Evolutionary conservation across 768 basidiomycete species (phyloP).

Genomic region (Tulasnella sp.): DNA sequence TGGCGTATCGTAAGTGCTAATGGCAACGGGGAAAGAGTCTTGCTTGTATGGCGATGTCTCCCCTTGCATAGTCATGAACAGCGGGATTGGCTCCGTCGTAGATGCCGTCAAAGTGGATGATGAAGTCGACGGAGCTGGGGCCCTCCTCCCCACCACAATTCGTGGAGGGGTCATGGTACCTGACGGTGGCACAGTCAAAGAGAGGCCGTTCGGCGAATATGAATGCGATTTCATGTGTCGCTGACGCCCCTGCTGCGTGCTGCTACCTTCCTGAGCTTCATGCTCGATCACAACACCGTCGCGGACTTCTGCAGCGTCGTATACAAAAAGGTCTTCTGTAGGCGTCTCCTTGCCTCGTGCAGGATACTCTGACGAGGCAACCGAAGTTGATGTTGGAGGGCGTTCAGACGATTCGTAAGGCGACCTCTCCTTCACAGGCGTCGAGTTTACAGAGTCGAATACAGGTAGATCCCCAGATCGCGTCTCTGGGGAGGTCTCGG

Average conservation of each 20-base stretch:
- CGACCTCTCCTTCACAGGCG: constrained; percentile 8
- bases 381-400: neutral
- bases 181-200: too few species aligned
- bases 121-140: constrained; percentile 39
- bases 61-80: constrained; percentile 34
- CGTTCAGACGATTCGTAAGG: neutral
- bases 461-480: constrained; percentile 6
- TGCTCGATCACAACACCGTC: constrained; percentile 13
- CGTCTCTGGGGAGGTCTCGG: constrained; percentile 21
- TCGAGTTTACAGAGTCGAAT: neutral
- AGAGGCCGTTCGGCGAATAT: neutral
- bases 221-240: neutral
- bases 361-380: neutral
- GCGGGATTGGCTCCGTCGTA: constrained; percentile 31
- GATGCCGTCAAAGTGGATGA: constrained; percentile 33
- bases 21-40: constrained; percentile 41
- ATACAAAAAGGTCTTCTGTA: constrained; percentile 6
- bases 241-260: neutral
- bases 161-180: constrained; percentile 22
- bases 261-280: neutral
- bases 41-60: constrained; percentile 40
- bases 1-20: constrained; percentile 63
- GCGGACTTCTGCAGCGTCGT: constrained; percentile 12
- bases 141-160: constrained; percentile 1
- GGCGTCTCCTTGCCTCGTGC: neutral